Conservation (phyloP, 2,329 filamentous ascomycete genomes). For the Onygena corvina region DNA sequence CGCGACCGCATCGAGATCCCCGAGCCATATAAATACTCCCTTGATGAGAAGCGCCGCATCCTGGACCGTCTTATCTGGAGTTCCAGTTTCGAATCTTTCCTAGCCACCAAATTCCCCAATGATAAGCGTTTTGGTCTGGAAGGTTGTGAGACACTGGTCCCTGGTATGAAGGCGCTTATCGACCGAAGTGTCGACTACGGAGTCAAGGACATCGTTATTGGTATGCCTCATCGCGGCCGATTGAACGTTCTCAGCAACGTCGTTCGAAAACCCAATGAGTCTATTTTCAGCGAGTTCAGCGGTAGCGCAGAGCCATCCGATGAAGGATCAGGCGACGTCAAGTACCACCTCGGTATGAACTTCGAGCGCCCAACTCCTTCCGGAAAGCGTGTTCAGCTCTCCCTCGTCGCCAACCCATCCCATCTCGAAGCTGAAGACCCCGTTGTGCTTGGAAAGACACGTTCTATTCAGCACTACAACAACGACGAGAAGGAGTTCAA, state of each 20-base stretch:
- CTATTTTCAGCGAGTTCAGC: slow-evolving; percentile 97
- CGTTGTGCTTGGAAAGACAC: slow-evolving; percentile 92
- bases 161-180: slow-evolving; percentile 98
- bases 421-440: slow-evolving; percentile 97
- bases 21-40: slow-evolving; percentile 88
- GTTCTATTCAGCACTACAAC: slow-evolving; percentile 98
- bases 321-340: slow-evolving; percentile 96
- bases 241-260: slow-evolving; percentile 97
- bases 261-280: slow-evolving; percentile 97
- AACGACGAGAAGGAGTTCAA: slow-evolving; percentile 81
- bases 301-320: slow-evolving; percentile 78
- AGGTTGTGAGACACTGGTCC: slow-evolving; percentile 91
- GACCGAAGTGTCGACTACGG: slow-evolving; percentile 97
- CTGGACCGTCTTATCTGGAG: slow-evolving; percentile 97
- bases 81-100: slow-evolving; percentile 90
- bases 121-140: slow-evolving; percentile 99
- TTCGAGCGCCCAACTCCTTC: slow-evolving; percentile 97
- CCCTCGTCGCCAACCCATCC: slow-evolving; percentile 93
- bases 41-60: slow-evolving; percentile 96
- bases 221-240: slow-evolving; percentile 97
- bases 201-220: slow-evolving; percentile 97
- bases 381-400: slow-evolving; percentile 97
- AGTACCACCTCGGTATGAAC: slow-evolving; percentile 99
- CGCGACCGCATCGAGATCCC: slow-evolving; percentile 90
- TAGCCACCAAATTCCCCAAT: slow-evolving; percentile 96